phyloP scores from a whole-genome alignment of 169 alveolate genomes.

The Plasmodium falciparum region DNA sequence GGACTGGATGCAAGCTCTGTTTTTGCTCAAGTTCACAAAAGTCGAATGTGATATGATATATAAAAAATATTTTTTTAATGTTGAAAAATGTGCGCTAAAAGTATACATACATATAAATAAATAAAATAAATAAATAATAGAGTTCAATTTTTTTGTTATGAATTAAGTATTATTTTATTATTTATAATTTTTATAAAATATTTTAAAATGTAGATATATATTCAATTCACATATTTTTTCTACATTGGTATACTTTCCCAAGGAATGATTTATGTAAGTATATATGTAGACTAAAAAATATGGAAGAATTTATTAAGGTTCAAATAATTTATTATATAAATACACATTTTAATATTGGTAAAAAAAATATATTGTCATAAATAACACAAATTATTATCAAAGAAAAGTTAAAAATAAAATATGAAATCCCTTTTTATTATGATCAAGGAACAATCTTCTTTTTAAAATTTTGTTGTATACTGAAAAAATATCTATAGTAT shows the following conservation, averaged over 20 bases:
- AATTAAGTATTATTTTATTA: background rate
- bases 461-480: slow-evolving; percentile 20
- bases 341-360: background rate
- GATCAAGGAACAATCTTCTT: background rate
- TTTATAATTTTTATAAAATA: background rate
- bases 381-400: slow-evolving; percentile 25
- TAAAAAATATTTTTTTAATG: slow-evolving; percentile 12
- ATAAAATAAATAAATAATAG: background rate
- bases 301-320: slow-evolving; percentile 21
- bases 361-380: slow-evolving; percentile 10
- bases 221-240: background rate
- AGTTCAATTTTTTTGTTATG: background rate
- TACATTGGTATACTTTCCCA: background rate
- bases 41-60: slow-evolving; percentile 16
- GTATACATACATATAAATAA: slow-evolving; percentile 35
- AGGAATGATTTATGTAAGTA: slow-evolving; percentile 13
- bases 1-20: slow-evolving; percentile 36
- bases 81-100: slow-evolving; percentile 26
- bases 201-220: background rate
- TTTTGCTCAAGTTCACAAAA: slow-evolving; percentile 6
- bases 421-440: slow-evolving; percentile 18
- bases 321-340: slow-evolving; percentile 27
- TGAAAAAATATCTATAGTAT: slow-evolving; percentile 5
- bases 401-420: slow-evolving; percentile 29
- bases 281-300: slow-evolving; percentile 3